These are phyloP conservation scores for Phlyctochytrium arcticum DNA, from an alignment of 192 early-diverging fungal species.

Conservation along the genomic window DNA sequence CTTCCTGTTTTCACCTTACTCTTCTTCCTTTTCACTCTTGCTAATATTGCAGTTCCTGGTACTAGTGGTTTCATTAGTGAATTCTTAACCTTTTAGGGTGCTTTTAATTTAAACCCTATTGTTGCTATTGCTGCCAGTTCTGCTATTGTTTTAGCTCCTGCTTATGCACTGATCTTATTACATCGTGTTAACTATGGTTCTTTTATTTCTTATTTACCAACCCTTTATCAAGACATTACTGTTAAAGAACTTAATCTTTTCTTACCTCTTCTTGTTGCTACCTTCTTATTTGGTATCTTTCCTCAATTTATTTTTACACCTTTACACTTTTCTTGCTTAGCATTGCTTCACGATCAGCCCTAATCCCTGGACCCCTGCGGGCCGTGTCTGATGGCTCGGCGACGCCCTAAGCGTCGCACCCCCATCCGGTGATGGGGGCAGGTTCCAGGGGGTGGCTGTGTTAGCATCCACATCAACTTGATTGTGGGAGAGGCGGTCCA, in stretches of 20 bases:
- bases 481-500: no score
- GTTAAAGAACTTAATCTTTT: constrained; percentile 52
- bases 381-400: no score
- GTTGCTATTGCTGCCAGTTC: constrained; percentile 55
- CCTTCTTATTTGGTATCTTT: constrained; percentile 51
- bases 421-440: no score
- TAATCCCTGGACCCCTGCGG: no score
- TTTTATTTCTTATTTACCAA: constrained; percentile 55
- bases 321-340: constrained; percentile 31
- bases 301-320: constrained; percentile 38
- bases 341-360: background rate
- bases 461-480: no score
- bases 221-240: constrained; percentile 46
- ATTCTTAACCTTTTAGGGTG: constrained; percentile 62
- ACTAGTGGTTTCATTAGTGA: constrained; percentile 68
- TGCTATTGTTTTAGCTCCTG: constrained; percentile 60
- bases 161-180: constrained; percentile 57
- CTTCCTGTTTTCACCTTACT: constrained; percentile 56
- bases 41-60: constrained; percentile 63
- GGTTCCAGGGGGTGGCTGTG: no score
- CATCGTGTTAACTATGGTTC: constrained; percentile 45
- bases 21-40: constrained; percentile 64
- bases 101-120: constrained; percentile 60
- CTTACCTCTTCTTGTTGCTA: constrained; percentile 42
- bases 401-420: no score